Base-by-base conservation (phyloP, 148 eudicot genomes). In the Rhododendron simsii region DNA sequence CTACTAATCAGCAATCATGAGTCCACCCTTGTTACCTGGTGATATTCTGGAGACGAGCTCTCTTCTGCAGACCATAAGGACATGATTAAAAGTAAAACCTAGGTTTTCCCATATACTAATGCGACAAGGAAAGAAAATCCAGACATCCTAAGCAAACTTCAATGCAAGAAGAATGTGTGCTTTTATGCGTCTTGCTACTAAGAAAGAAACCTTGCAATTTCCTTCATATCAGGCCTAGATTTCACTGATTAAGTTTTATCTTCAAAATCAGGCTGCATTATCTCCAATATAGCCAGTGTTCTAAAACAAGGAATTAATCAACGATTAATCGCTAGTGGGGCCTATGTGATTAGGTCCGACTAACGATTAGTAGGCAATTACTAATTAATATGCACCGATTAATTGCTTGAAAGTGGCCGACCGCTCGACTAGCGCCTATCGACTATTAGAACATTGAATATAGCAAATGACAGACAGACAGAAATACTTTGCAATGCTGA, bases 51-150 rank as follows among this genome's bases (percentile, higher is more conserved):
- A 83, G 77, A 74, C 69, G 93, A 88, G 77, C 87, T 91, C 84
- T 87, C 88, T 84, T 93, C 98, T 95, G 98, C 86, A 89, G 74
- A 89, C 83, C 71, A 84, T 84, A 47, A 84, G 78, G 53, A 57
- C 79, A 80, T 50, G 48, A 50, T 37, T 51, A 65, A 65, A 67
- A 4, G 28, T 23, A 35, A 4, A 51, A 79, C 15, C 51, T 18
- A 35, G 15, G 20, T 57, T 48, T 13, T 61, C 21, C 78, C 14
- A 35, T 20, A n/a, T 3, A 20, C 59, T 3, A 33, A 37, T 35
- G 57, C n/a, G 2, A 74, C 30, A 77, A 73, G 45, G 61, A 50
- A 48, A 84, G n/a, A 30, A 65, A 69, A 12, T 63, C 37, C 69
- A 44, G 41, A 83, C 39, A 39, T 26, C 18, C 65, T 45, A 83